These are phyloP conservation scores for Aspergillus kassunensis DNA, from an alignment of 495 filamentous ascomycete genomes.

Conservation along the genomic window DNA sequence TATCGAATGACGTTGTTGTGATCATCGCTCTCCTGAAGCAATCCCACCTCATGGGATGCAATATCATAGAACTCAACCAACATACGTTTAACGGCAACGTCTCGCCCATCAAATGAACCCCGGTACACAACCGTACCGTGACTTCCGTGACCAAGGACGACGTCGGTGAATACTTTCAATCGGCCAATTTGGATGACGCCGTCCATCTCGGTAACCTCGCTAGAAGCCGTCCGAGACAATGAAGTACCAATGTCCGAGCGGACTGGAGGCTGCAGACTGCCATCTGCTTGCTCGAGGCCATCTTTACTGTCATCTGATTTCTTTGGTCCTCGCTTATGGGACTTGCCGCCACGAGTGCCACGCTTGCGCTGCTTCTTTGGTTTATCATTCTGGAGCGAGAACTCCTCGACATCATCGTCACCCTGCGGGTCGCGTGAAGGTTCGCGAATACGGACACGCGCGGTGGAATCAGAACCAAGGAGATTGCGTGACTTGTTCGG, in stretches of 20 bases:
- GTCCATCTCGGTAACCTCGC: conserved; percentile 39
- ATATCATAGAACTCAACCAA: conserved; percentile 91
- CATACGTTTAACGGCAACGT: conserved; percentile 96
- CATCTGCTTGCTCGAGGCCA: conserved; percentile 40
- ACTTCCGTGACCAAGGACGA: conserved; percentile 73
- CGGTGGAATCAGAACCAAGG: conserved; percentile 19
- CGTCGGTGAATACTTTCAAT: conserved; percentile 67
- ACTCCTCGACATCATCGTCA: conserved; percentile 37
- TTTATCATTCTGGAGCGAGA: conserved; percentile 37
- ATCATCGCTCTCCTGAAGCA: conserved; percentile 89
- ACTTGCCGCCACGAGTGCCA: conserved; percentile 75
- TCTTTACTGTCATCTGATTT: conserved; percentile 41
- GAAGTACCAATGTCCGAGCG: conserved; percentile 56
- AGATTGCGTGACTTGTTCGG: conserved; percentile 22
- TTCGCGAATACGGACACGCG: conserved; percentile 43
- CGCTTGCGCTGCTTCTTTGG: conserved; percentile 80
- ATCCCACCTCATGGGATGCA: conserved; percentile 85
- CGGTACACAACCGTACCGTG: conserved; percentile 83
- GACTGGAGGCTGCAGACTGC: conserved; percentile 35
- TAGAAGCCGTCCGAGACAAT: conserved; percentile 34
- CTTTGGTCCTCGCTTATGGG: conserved; percentile 62
- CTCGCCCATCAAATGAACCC: conserved; percentile 83
- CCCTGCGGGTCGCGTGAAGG: conserved; percentile 36
- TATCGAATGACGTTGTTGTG: conserved; percentile 97
- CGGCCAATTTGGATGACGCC: conserved; percentile 65